Conservation (phyloP, 2,329 filamentous ascomycete species). For the Phialophora chinensis region DNA sequence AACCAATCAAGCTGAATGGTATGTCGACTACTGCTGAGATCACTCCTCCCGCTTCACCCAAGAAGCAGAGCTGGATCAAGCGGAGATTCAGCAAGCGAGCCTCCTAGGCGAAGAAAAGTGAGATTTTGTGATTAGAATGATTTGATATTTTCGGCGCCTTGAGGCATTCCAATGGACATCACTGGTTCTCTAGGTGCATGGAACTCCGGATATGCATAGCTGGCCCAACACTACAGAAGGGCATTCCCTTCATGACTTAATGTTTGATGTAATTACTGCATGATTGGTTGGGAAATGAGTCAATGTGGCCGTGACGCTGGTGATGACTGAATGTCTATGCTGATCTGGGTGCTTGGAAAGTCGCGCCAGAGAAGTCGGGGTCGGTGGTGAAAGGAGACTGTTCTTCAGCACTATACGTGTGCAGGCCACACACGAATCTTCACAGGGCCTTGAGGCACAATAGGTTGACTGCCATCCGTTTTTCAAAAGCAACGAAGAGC, state of each 20-base stretch:
- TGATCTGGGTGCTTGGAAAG: slow-evolving; percentile 2
- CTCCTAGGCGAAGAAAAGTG: slow-evolving; percentile 14
- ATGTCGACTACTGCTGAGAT: slow-evolving; percentile 11
- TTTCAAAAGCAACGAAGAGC: background rate
- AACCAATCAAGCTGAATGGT: slow-evolving; percentile 40
- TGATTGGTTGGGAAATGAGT: slow-evolving; percentile 14
- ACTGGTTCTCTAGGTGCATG: slow-evolving; percentile 17
- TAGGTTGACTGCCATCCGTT: background rate
- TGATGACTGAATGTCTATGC: background rate
- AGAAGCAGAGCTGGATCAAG: slow-evolving; percentile 85
- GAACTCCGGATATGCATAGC: slow-evolving; percentile 20
- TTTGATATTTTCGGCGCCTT: slow-evolving; percentile 24
- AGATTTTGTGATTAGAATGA: background rate
- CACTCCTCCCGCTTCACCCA: slow-evolving; percentile 57
- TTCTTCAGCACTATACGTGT: slow-evolving; percentile 12
- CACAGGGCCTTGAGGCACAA: slow-evolving; percentile 8
- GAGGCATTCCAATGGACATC: slow-evolving; percentile 9
- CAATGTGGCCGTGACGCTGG: slow-evolving; percentile 9
- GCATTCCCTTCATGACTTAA: slow-evolving; percentile 30
- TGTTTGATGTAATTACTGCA: slow-evolving; percentile 37
- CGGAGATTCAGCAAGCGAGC: slow-evolving; percentile 74
- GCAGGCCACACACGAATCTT: slow-evolving; percentile 19
- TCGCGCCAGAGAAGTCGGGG: background rate
- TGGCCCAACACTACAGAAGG: slow-evolving; percentile 7
- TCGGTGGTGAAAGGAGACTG: background rate